Base-by-base conservation (phyloP, 495 filamentous ascomycete species). In the Daldinia concentrica region DNA sequence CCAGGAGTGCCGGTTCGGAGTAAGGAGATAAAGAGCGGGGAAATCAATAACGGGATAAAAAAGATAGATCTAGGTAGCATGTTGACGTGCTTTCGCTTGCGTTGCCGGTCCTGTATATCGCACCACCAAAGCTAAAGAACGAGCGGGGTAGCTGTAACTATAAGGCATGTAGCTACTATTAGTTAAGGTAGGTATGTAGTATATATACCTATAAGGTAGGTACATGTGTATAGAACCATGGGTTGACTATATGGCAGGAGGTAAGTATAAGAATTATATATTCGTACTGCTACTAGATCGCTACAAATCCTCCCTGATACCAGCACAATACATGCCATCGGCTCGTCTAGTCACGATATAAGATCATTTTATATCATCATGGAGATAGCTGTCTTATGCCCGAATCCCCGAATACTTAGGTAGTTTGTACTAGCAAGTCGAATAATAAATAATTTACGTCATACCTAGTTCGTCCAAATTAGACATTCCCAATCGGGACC, bases 401-500 rank as follows among this genome's bases (percentile, higher is more conserved):
- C 43, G 43, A 45, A 48, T 48, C 0, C 7, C 43, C 43, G 43
- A 45, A 45, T 45, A 17, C 4, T 6, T 29, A 6, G 27, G 27
- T 29, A 43, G 15, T 41, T 15, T 14, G 14, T 41, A 15, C 12
- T 15, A 17, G 4, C 39, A n/a, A 43, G n/a, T n/a, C 2, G 6
- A 17, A 45, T 45, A 7, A 17, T 45, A 22, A 48, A 48, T 48
- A 48, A 19, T 19, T 48, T 52, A 52, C 50, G 50, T 29, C 50
- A 52, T 52, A n/a, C n/a, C n/a, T n/a, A n/a, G 15, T 29, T n/a
- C n/a, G 4, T 48, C 6, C 11, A 17, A 51, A 32, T 22, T 57
- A 22, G 32, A 58, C 39, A 66, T 62, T 68, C 67, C 66, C 43
- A 9, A 69, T 69, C 59, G 5, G 43, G 60, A 64, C 6, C n/a